Evolutionary conservation across 75 land plant genomes (phyloP).

Genomic region (Selaginella moellendorffii): DNA sequence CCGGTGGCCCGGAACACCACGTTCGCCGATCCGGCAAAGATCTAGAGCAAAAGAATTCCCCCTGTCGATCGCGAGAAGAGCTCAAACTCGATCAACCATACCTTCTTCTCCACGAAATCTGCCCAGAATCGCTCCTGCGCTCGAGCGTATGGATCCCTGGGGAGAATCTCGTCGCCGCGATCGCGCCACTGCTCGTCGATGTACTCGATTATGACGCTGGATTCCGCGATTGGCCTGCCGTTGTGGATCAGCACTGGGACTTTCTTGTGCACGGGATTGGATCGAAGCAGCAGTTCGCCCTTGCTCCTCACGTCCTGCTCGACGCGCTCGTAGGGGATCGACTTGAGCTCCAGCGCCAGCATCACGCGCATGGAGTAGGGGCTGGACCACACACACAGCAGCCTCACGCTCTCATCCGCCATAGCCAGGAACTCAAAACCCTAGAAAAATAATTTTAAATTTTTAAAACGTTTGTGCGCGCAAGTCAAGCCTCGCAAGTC

Average conservation of each 20-base stretch:
- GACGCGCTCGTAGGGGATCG: neutral
- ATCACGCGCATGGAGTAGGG: neutral
- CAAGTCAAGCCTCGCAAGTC: no score
- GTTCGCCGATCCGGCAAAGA: neutral
- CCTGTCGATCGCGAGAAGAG: neutral
- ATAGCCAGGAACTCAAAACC: no score
- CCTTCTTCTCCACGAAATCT: slow-evolving; percentile 5
- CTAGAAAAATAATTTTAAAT: no score
- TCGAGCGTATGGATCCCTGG: neutral
- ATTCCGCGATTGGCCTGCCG: neutral
- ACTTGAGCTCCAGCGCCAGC: neutral
- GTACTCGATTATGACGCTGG: neutral
- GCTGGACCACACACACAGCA: neutral
- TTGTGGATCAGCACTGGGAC: slow-evolving; percentile 7
- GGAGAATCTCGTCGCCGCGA: neutral
- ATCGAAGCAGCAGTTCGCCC: slow-evolving; percentile 1
- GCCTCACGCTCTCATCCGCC: slow-evolving; percentile 4
- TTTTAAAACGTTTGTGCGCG: no score
- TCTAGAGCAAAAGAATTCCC: neutral
- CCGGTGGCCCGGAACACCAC: neutral
- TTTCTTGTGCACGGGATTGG: slow-evolving; percentile 7
- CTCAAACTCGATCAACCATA: neutral
- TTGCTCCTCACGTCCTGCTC: slow-evolving; percentile 5
- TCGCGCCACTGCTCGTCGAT: slow-evolving; percentile 2
- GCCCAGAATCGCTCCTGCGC: slow-evolving; percentile 1